phyloP scores from a whole-genome alignment of 441 rosid genomes.

The Arabidopsis hybrid region DNA sequence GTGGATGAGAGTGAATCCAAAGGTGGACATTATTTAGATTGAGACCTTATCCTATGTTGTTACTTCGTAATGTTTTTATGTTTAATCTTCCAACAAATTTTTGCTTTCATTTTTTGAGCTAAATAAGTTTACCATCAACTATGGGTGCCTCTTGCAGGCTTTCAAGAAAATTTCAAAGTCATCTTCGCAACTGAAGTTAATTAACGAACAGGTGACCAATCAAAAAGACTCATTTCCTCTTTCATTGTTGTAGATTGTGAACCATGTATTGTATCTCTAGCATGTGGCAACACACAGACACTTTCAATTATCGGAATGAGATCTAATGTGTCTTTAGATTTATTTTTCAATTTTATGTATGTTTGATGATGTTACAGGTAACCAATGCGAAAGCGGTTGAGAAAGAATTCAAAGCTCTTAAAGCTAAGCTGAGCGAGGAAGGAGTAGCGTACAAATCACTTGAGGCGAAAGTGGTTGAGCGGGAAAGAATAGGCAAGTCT shows the following conservation, averaged over 20 bases:
- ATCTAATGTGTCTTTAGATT: conserved; percentile 10
- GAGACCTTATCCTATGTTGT: conserved; percentile 9
- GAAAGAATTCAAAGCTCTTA: conserved; percentile 72
- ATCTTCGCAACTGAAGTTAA: conserved; percentile 69
- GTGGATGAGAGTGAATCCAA: conserved; percentile 14
- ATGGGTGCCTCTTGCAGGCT: conserved; percentile 55
- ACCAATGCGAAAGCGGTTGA: conserved; percentile 81
- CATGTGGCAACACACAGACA: conserved; percentile 14
- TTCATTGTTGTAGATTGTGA: conserved; percentile 21
- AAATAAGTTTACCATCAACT: not conserved
- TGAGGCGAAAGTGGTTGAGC: conserved; percentile 75
- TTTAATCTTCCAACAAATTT: conserved; percentile 5
- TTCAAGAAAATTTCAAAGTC: conserved; percentile 78
- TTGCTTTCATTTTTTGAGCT: not conserved
- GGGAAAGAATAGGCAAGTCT: conserved; percentile 68
- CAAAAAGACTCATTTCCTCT: not conserved
- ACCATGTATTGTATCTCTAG: conserved; percentile 6
- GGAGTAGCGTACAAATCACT: conserved; percentile 66
- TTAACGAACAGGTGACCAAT: conserved; percentile 73
- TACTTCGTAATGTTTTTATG: not conserved
- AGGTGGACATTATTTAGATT: not conserved
- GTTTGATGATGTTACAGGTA: conserved; percentile 51
- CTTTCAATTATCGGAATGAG: not conserved
- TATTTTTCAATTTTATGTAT: conserved; percentile 8
- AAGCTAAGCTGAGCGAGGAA: conserved; percentile 73